phyloP scores from a whole-genome alignment of 1,284 basidiomycete genomes.

The Sparassis latifolia region DNA sequence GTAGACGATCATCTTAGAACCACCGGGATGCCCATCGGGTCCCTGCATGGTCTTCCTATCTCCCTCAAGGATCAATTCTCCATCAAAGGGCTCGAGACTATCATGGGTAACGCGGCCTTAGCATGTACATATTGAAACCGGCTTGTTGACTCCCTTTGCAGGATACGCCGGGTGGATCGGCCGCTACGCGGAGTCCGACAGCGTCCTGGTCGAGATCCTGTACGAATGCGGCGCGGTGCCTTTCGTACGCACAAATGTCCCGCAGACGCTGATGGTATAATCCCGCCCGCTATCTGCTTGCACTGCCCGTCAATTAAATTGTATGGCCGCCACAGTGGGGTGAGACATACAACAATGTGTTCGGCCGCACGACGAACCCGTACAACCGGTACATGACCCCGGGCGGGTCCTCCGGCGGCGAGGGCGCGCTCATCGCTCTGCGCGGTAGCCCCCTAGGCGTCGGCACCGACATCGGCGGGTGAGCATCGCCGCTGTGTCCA shows the following conservation, averaged over 20 bases:
- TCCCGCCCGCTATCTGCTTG: not conserved
- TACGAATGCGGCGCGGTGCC: constrained; percentile 58
- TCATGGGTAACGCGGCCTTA: constrained; percentile 34
- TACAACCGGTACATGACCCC: constrained; percentile 44
- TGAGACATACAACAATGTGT: constrained; percentile 58
- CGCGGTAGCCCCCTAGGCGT: constrained; percentile 58
- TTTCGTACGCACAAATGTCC: constrained; percentile 67
- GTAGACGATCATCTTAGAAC: constrained; percentile 34
- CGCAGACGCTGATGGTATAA: constrained; percentile 45
- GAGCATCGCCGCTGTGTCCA: constrained; percentile 2
- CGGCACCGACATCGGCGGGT: constrained; percentile 68
- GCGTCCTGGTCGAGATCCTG: constrained; percentile 49
- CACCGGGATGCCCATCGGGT: constrained; percentile 34
- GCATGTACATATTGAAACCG: constrained; percentile 10
- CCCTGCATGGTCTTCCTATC: constrained; percentile 45
- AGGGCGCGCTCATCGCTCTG: constrained; percentile 48
- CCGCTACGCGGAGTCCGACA: constrained; percentile 16
- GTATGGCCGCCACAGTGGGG: constrained; percentile 37
- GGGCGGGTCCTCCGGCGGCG: constrained; percentile 61
- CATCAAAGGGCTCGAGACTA: constrained; percentile 50
- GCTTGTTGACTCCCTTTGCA: constrained; percentile 9
- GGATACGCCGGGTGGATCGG: constrained; percentile 25
- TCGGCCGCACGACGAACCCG: constrained; percentile 66
- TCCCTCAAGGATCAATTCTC: constrained; percentile 45
- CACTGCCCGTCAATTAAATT: not conserved